Evolutionary conservation across 1,284 basidiomycete genomes (phyloP), one percentile per base, ranked within the genome.

Genomic region (Sanghuangporus sanghuang): DNA sequence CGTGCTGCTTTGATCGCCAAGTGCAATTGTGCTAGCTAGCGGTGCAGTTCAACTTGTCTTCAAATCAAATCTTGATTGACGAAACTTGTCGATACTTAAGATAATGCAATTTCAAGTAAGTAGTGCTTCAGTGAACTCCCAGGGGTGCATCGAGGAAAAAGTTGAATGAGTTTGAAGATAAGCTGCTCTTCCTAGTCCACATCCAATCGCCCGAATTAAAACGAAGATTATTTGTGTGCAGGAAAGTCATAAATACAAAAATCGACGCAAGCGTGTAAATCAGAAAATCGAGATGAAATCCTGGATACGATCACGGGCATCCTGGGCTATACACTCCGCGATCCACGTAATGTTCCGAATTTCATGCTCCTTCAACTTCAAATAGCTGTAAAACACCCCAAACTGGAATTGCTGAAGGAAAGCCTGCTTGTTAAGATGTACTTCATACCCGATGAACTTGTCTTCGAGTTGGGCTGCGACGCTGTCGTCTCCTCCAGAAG

Each of bases 361-460:
- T 80, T 99, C 97, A 80, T 99, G 97, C 80, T 99, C 97, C 83
- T 99, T 99, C 74, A 99, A 81, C 79, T 97, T 98, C 77, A 96
- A 82, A 72, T 95, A 96, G 71, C 88, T 89, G 74, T 96, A 98
- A 75, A 98, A 98, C 44, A 96, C 86, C 40, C 89, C 92, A 71
- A 90, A 90, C 75, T 96, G 93, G 81, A 96, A 96, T 78, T 97
- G 95, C 77, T 96, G 95, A 72, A 98, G 75, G 81, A 97, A 98
- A 42, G 92, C 87, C 70, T 89, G 85, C 79, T 96, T 96, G 82
- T 98, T 98, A 67, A 96, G 77, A 69, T 93, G 87, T 12, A 98
- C 96, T 75, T 99, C 96, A 71, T 89, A 87, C 68, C 88, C 85
- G 84, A 99, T 99, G 81, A 99, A 99, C 70, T 90, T 86, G 75